A percentile compares a stretch with the other conserved stretches of the same genome.
phyloP scores from a whole-genome alignment of 306 rosid species.

The Arachis hypogaea region DNA sequence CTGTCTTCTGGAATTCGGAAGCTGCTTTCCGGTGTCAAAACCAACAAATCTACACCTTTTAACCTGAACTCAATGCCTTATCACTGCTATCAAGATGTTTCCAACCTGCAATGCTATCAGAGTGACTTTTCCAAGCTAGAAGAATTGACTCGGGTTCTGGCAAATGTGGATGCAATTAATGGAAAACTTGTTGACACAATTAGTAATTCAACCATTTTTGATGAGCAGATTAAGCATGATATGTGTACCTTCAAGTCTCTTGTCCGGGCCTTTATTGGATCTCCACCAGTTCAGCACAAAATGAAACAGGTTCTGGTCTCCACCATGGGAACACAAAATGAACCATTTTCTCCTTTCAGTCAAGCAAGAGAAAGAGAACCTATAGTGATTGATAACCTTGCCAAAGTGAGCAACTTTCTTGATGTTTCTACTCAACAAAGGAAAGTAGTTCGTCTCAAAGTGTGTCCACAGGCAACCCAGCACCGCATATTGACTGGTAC shows the following conservation, averaged over 20 bases:
- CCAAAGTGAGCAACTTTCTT: constrained; percentile 65
- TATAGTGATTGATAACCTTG: constrained; percentile 62
- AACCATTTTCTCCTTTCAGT: constrained; percentile 53
- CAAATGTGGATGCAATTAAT: constrained; percentile 59
- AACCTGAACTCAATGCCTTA: constrained; percentile 46
- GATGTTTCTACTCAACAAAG: constrained; percentile 79
- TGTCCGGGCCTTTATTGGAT: constrained; percentile 68
- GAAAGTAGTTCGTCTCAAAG: constrained; percentile 63
- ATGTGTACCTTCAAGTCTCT: constrained; percentile 68
- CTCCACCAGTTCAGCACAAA: constrained; percentile 52
- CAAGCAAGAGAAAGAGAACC: constrained; percentile 67
- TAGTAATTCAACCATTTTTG: constrained; percentile 55
- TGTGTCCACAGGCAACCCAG: constrained; percentile 71
- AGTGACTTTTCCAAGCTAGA: constrained; percentile 43
- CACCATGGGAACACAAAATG: constrained; percentile 28
- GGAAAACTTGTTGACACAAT: constrained; percentile 66
- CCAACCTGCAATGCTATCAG: constrained; percentile 50
- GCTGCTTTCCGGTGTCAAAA: constrained; percentile 23
- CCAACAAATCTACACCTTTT: constrained; percentile 41
- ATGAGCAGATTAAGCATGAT: constrained; percentile 49
- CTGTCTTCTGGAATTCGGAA: constrained; percentile 40
- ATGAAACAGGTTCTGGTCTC: constrained; percentile 43
- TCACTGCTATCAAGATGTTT: constrained; percentile 57
- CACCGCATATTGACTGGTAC: constrained; percentile 71
- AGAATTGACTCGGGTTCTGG: constrained; percentile 48